Conservation (phyloP, 2,329 filamentous ascomycete genomes). For the Trichoderma koningii region DNA sequence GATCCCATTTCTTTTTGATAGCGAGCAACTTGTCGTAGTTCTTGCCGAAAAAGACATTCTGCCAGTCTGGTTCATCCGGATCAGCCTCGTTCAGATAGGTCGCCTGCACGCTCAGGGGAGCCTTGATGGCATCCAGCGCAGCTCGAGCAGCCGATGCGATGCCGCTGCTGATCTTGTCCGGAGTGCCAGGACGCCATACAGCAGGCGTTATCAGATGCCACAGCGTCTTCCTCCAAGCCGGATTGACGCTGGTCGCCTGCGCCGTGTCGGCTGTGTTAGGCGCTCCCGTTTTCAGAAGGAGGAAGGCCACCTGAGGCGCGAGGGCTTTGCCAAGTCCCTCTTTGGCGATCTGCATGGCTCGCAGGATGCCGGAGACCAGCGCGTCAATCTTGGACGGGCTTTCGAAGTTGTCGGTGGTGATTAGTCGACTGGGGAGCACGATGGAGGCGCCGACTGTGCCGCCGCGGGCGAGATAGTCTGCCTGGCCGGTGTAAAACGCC, state of each 20-base stretch:
- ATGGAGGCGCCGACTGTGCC: constrained; percentile 2
- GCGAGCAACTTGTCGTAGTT: constrained; percentile 46
- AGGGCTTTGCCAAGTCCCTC: neutral
- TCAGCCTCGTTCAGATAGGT: constrained; percentile 56
- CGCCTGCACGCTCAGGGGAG: neutral
- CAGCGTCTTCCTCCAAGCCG: constrained; percentile 13
- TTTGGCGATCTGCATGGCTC: neutral
- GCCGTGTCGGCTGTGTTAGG: constrained; percentile 15
- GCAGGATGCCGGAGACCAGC: neutral
- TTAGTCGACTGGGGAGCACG: constrained; percentile 3
- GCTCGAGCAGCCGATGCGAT: neutral
- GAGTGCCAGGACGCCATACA: constrained; percentile 2
- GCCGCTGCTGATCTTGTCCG: neutral
- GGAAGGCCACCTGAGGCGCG: neutral
- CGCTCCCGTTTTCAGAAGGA: constrained; percentile 1
- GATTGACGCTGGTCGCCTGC: constrained; percentile 14
- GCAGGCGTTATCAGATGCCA: constrained; percentile 4
- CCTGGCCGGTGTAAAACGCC: constrained; percentile 2
- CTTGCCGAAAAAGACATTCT: constrained; percentile 49
- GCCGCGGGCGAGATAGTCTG: neutral
- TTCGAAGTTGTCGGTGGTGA: constrained; percentile 17
- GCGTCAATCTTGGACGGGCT: neutral
- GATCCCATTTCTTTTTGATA: constrained; percentile 54
- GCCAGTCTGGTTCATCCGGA: constrained; percentile 48
- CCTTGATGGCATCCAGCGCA: constrained; percentile 1